A percentile compares a stretch with the other conserved stretches of the same genome.
Evolutionary conservation across 495 filamentous ascomycete genomes (phyloP).

Genomic region (Cairneyella variabilis): DNA sequence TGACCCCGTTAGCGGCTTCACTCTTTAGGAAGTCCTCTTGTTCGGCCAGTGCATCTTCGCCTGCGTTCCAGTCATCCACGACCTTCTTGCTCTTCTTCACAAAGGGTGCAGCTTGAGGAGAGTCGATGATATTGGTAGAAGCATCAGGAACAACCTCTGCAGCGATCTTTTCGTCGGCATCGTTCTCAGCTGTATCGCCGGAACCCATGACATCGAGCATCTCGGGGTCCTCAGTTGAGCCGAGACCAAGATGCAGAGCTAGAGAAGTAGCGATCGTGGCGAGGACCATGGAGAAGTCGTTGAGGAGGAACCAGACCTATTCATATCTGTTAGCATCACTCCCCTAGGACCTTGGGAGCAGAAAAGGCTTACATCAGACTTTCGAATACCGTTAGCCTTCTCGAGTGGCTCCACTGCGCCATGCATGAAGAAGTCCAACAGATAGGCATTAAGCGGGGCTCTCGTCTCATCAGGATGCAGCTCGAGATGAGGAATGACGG

Average conservation of each 20-base stretch:
- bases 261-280: constrained; percentile 61
- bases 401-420: constrained; percentile 54
- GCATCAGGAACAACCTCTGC: constrained; percentile 16
- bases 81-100: constrained; percentile 33
- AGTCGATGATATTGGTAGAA: neutral
- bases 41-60: constrained; percentile 22
- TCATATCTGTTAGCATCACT: constrained; percentile 44
- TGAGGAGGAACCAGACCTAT: constrained; percentile 39
- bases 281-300: constrained; percentile 66
- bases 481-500: constrained; percentile 63
- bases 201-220: constrained; percentile 37
- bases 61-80: constrained; percentile 37
- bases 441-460: constrained; percentile 61
- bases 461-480: constrained; percentile 48
- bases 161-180: constrained; percentile 29
- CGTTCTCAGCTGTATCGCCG: constrained; percentile 29
- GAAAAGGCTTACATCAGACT: constrained; percentile 61
- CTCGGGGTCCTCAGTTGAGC: constrained; percentile 36
- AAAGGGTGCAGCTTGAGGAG: constrained; percentile 9
- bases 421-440: constrained; percentile 73
- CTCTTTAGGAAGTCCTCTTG: constrained; percentile 27
- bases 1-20: constrained; percentile 5
- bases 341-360: constrained; percentile 43
- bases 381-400: constrained; percentile 55
- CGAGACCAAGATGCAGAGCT: constrained; percentile 35